These are phyloP conservation scores for Globisporangium yorkense DNA, from an alignment of 352 stramenopile species.

Conservation along the genomic window DNA sequence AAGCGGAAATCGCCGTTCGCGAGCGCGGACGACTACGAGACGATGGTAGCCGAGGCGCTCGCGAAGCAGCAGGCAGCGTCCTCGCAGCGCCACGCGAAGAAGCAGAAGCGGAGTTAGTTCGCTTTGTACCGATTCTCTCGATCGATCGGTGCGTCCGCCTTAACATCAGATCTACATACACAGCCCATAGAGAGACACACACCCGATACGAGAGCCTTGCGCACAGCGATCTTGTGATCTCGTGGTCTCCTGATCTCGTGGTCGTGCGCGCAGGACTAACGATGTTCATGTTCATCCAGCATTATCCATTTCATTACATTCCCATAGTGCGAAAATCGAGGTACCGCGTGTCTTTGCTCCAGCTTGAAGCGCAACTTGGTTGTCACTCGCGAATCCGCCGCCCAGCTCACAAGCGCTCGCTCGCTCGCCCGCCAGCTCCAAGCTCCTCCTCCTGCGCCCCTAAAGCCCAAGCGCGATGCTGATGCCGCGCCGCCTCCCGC, in stretches of 20 bases:
- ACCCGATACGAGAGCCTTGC: no score
- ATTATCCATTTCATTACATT: neutral
- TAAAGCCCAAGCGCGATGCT: neutral
- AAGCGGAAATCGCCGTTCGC: conserved; percentile 75
- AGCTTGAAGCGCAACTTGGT: neutral
- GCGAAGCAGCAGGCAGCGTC: conserved; percentile 34
- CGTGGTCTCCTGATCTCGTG: no score
- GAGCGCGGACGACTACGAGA: conserved; percentile 71
- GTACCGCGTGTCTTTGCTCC: neutral
- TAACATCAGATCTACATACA: neutral
- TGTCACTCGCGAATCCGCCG: neutral
- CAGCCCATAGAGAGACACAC: neutral
- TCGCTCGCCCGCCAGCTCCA: neutral
- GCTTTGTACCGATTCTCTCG: neutral
- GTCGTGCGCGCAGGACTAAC: no score
- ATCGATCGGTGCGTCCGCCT: no score
- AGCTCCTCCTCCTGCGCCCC: neutral
- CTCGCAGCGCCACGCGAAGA: conserved; percentile 30
- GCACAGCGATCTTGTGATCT: no score
- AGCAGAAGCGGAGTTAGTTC: conserved; percentile 24
- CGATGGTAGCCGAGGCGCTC: conserved; percentile 58
- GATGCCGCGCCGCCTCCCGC: neutral
- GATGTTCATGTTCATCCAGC: neutral
- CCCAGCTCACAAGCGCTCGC: neutral
- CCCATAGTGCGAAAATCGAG: neutral